Percentiles rank a stretch among this genome's conserved stretches.
Evolutionary conservation across 352 stramenopile species (phyloP).

Genomic region (Pythium graminicola): DNA sequence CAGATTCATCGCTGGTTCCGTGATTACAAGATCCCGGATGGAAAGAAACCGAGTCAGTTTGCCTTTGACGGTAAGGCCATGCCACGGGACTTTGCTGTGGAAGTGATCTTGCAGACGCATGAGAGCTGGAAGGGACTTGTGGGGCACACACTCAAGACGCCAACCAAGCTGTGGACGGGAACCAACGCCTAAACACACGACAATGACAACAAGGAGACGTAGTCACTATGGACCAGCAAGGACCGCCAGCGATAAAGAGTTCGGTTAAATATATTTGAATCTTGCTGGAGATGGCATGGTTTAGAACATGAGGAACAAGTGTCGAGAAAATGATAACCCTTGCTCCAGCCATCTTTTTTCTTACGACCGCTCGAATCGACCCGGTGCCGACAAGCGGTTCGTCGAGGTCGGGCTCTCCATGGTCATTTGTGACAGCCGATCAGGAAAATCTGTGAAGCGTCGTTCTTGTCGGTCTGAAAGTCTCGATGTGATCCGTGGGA

Average conservation of each 20-base stretch:
- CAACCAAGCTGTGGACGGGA: conserved; percentile 63
- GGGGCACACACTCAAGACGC: conserved; percentile 35
- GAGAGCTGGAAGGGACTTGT: conserved; percentile 84
- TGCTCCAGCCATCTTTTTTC: not conserved
- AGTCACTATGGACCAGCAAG: not conserved
- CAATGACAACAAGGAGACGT: not conserved
- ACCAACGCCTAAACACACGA: not conserved
- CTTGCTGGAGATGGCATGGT: not conserved
- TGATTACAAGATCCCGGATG: conserved; percentile 99
- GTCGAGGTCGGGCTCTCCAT: conserved; percentile 16
- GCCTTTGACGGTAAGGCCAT: conserved; percentile 95
- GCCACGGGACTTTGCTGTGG: conserved; percentile 74
- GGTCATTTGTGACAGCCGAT: conserved; percentile 19
- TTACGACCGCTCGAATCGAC: conserved; percentile 22
- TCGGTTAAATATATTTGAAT: conserved; percentile 32
- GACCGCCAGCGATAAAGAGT: not conserved
- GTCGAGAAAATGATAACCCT: not conserved
- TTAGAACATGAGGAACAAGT: not conserved
- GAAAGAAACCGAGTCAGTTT: conserved; percentile 98
- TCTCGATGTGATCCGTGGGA: conserved; percentile 14
- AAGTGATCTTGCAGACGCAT: conserved; percentile 88
- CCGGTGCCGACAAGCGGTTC: conserved; percentile 22
- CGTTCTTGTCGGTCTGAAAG: conserved; percentile 9
- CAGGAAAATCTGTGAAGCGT: conserved; percentile 7
- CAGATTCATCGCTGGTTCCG: conserved; percentile 94